Base-by-base conservation (phyloP, 1,139 yeast genomes). In the Diutina ranongensis region DNA sequence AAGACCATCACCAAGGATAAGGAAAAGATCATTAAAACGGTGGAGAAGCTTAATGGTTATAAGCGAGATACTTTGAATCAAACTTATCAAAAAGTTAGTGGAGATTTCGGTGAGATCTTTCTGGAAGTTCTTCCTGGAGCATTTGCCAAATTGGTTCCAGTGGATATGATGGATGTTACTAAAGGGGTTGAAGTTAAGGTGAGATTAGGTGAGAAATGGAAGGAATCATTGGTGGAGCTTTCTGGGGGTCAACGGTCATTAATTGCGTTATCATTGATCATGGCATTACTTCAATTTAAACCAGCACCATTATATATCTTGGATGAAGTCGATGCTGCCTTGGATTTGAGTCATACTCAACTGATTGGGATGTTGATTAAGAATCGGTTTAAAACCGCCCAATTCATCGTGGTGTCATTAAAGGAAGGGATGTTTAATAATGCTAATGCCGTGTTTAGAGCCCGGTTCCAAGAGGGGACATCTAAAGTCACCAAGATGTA, bases 401-500 rank as follows among this genome's bases (percentile, higher is more conserved):
- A 94, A 60, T 94, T 94, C 58, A 89, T 94, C 53, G 95, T 94
- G 47, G 98, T 94, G 18, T 85, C 96, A 27, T 77, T 94, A 64
- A 94, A 94, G 60, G 98, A 94, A 61, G 98, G 97, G 15, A 87
- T 94, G 96, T 94, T 92, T 59, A 83, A 95, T 22, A 94, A 94
- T 64, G 99, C 98, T 13, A 94, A 94, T 59, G 72, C 95, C 50
- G 87, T 94, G 31, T 94, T 88, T 62, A 75, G 95, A 55, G 89
- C 97, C 1, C 72, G 97, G 52, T 92, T 92, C 64, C 96, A 89
- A 59, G 97, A 92, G 56, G 97, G 98, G 53, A 89, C 97, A 0
- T 87, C 97, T 28, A 89, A 89, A 28, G 97, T 92, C 2, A 78
- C 85, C 40, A 75, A 79, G 3, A 69, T 72, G 65, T 71, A 20